A percentile compares a stretch with the other conserved stretches of the same genome.
Evolutionary conservation across 75 land plant species (phyloP).

Genomic region (Isoetes taiwanensis): DNA sequence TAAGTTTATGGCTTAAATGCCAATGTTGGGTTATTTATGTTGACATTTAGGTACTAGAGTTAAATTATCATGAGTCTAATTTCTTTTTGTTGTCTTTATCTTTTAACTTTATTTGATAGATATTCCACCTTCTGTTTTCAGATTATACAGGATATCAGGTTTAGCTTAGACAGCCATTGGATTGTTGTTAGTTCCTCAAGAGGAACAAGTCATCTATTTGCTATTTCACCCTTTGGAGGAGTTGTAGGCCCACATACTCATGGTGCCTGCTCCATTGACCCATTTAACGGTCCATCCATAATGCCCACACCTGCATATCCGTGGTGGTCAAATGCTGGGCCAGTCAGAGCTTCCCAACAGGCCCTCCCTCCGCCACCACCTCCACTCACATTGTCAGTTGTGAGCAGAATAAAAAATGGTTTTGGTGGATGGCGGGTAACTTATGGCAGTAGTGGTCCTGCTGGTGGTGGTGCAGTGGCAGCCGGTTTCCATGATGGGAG

Average conservation of each 20-base stretch:
- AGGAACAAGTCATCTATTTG: conserved; percentile 91
- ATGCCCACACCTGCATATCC: conserved; percentile 16
- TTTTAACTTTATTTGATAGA: neutral
- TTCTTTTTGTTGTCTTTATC: too few relatives aligned
- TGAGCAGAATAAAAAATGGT: conserved; percentile 76
- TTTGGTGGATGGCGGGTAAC: conserved; percentile 60
- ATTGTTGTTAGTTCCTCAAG: conserved; percentile 85
- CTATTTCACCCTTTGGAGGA: conserved; percentile 74
- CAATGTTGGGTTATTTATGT: too few relatives aligned
- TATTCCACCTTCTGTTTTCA: conserved; percentile 17
- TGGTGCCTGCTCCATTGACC: conserved; percentile 16
- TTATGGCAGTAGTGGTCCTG: conserved; percentile 51
- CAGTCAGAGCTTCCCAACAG: conserved; percentile 28
- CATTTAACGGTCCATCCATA: conserved; percentile 14
- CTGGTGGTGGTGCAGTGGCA: conserved; percentile 85
- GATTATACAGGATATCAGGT: conserved; percentile 95
- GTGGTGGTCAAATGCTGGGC: conserved; percentile 36
- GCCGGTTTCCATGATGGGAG: conserved; percentile 72
- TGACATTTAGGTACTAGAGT: too few relatives aligned
- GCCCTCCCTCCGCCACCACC: conserved; percentile 31
- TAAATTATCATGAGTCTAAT: too few relatives aligned
- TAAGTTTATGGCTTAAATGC: too few relatives aligned
- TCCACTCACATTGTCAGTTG: conserved; percentile 63
- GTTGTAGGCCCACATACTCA: conserved; percentile 18
- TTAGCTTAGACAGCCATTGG: conserved; percentile 83